Evolutionary conservation across 2,329 filamentous ascomycete species (phyloP).

Genomic region (Pleomassaria siparia): DNA sequence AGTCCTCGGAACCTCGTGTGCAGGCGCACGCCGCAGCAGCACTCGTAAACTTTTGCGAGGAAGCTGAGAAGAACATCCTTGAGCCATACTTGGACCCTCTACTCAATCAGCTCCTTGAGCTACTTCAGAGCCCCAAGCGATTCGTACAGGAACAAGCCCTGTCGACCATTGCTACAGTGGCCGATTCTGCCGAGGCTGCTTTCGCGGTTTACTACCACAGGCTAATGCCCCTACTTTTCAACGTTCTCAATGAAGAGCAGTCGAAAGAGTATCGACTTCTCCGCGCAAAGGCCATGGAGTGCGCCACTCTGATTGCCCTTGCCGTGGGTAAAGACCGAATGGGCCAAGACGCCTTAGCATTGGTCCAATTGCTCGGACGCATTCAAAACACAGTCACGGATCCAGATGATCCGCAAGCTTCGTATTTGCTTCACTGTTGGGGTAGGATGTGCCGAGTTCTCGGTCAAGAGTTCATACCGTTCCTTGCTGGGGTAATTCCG

Average conservation of each 20-base stretch:
- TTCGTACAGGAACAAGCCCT: slow-evolving; percentile 98
- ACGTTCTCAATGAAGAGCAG: slow-evolving; percentile 83
- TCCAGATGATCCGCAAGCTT: slow-evolving; percentile 90
- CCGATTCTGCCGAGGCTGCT: slow-evolving; percentile 94
- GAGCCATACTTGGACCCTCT: slow-evolving; percentile 93
- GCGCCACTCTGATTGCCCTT: slow-evolving; percentile 90
- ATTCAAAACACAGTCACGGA: slow-evolving; percentile 84
- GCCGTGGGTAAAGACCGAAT: slow-evolving; percentile 94
- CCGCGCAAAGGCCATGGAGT: slow-evolving; percentile 98
- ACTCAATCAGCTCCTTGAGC: slow-evolving; percentile 78
- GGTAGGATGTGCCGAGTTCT: slow-evolving; percentile 97
- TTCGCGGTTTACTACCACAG: slow-evolving; percentile 96
- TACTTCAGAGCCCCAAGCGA: slow-evolving; percentile 88
- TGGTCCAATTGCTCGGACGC: slow-evolving; percentile 83
- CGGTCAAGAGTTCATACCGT: slow-evolving; percentile 86
- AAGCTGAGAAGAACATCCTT: slow-evolving; percentile 87
- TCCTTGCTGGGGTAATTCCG: slow-evolving; percentile 90
- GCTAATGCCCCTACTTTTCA: slow-evolving; percentile 92
- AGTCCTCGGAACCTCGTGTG: slow-evolving; percentile 87
- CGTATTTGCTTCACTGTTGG: slow-evolving; percentile 98
- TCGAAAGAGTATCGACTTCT: slow-evolving; percentile 91
- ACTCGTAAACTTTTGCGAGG: slow-evolving; percentile 97
- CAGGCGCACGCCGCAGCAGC: slow-evolving; percentile 98
- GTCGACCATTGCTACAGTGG: slow-evolving; percentile 96
- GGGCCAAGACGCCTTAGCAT: slow-evolving; percentile 78